Evolutionary conservation across 768 basidiomycete species (phyloP), one percentile per base, ranked within the genome.

Genomic region (Leccinum boreale): DNA sequence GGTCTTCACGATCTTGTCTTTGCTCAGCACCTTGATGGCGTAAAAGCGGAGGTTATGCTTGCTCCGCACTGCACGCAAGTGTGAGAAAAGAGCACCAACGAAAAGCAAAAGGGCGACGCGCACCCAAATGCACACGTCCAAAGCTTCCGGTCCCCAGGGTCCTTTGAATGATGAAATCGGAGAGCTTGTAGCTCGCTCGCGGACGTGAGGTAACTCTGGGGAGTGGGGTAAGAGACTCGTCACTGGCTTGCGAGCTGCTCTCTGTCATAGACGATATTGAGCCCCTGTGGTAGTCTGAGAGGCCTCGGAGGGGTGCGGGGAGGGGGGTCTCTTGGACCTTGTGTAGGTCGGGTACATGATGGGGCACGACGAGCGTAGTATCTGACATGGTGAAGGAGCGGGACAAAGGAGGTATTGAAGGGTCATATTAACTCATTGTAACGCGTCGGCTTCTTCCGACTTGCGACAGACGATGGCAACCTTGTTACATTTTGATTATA

Each of bases 121-220:
- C 4, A 92, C 92, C 92, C 42, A 94, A 77, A 73, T 93, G 92
- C 0, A 99, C 97, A n/a, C 94, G 84, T 2, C 97, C 97, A 72
- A 99, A 98, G 68, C 94, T 97, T 1, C 97, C 97, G 1, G 94
- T 98, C 0, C 97, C 96, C 52, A 94, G 72, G 14, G 90, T 94
- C 26, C 91, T 79, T 64, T 90, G 86, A 61, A 94, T 86, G 62
- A 85, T 81, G 62, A 93, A 94, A 69, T 94, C 92, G 45, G 78
- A 64, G 21, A 94, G 80, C 28, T 83, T 81, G 72, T 92, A 93
- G 17, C 79, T 79, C 24, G 85, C 89, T 63, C 84, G 86, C 14
- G 81, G 79, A 56, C 85, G 74, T 45, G 78, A 75, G 19, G 74
- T 64, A 48, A 76, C 70, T 24, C 73, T 69, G 14, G 75, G 71